phyloP scores from a whole-genome alignment of 169 alveolate species.

The Plasmodium vinckei region DNA sequence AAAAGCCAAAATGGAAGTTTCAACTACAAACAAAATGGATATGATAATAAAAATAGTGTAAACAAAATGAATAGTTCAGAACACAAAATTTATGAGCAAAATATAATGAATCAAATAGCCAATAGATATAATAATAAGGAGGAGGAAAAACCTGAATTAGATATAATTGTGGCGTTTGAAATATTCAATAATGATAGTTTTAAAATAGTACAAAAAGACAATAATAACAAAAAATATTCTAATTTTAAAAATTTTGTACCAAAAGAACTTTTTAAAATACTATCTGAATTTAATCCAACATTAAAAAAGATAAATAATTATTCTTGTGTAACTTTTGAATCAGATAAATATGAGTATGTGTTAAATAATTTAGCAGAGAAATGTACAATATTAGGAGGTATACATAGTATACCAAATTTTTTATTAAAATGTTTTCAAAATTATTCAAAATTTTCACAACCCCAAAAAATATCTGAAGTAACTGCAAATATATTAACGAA shows the following conservation, averaged over 20 bases:
- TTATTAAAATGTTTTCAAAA: slow-evolving; percentile 78
- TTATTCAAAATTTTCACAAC: slow-evolving; percentile 73
- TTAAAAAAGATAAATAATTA: slow-evolving; percentile 46
- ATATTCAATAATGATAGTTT: slow-evolving; percentile 39
- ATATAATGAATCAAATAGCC: slow-evolving; percentile 33
- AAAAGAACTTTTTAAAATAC: slow-evolving; percentile 58
- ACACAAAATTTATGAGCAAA: slow-evolving; percentile 17
- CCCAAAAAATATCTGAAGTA: slow-evolving; percentile 75
- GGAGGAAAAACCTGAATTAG: slow-evolving; percentile 46
- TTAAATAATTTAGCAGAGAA: slow-evolving; percentile 72
- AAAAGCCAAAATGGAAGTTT: neutral
- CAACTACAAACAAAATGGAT: neutral
- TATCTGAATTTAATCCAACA: slow-evolving; percentile 56
- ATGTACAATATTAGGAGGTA: slow-evolving; percentile 75
- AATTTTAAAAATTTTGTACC: slow-evolving; percentile 59
- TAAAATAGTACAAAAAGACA: slow-evolving; percentile 68
- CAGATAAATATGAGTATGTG: slow-evolving; percentile 79
- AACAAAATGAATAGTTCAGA: slow-evolving; percentile 63
- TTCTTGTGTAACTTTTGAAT: slow-evolving; percentile 74
- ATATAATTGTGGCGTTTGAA: slow-evolving; percentile 71
- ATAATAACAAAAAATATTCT: slow-evolving; percentile 46
- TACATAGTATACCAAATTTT: slow-evolving; percentile 83
- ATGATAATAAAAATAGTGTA: neutral
- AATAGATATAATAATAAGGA: slow-evolving; percentile 19
- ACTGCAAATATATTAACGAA: slow-evolving; percentile 76